Base-by-base conservation (phyloP, 495 filamentous ascomycete genomes). In the Penicillium chermesinum region DNA sequence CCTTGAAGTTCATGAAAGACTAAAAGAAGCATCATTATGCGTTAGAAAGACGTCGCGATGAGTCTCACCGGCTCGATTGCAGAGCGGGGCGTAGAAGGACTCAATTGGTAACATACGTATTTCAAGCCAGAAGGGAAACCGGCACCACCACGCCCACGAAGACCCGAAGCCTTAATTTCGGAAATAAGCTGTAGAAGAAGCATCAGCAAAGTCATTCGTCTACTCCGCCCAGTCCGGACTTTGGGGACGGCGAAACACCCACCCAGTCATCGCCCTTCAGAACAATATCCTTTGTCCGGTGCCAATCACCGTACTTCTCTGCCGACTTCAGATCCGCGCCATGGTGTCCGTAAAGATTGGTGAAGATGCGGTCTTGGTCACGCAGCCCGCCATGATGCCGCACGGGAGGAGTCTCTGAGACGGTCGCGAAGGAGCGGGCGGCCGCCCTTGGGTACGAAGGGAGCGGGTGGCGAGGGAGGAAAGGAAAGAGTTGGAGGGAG, bases 1-100 rank as follows among this genome's bases (percentile, higher is more conserved):
- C 94, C 72, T 96, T 95, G 80, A 89, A 88, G 75, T 97, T 98
- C 93, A 98, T 98, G 77, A 98, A 98, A 41, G 89, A 96, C 91
- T 96, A 58, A 38, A 48, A 47, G 66, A 65, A 58, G 27, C 27
- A 48, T 17, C n/a, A n/a, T n/a, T n/a, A n/a, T n/a, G 25, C 36
- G 36, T 42, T 38, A 37, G 40, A 43, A 39, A 36, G 33, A 21
- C 43, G 17, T 38, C 10, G 21, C 37, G 12, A 37, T 33, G 13
- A 41, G 17, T 7, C 7, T 20, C 21, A 8, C 16, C 25, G 12
- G 13, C 3, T 30, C 40, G 20, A n/a, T 40, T 19, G 21, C 33
- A 45, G 21, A 21, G 42, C 17, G 30, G 17, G 2, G 40, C 7
- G 18, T 25, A 7, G 16, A 17, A 2, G 13, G 19, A n/a, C 19